These are phyloP conservation scores for Coniochaeta sp. DNA, from an alignment of 2,329 filamentous ascomycete genomes.

Conservation along the genomic window DNA sequence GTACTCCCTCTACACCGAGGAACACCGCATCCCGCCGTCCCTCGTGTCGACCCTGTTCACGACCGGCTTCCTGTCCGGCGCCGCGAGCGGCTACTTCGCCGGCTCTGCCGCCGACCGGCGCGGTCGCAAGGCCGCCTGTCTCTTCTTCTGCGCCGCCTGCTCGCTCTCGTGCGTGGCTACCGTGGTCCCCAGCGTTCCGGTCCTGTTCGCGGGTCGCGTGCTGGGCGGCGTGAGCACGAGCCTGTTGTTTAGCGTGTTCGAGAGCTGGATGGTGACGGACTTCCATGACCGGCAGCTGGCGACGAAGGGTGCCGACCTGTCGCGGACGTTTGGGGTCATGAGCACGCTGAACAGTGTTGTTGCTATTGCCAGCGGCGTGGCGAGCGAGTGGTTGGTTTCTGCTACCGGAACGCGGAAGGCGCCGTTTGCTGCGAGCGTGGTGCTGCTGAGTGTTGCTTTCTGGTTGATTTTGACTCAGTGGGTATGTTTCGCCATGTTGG, in stretches of 20 bases:
- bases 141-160: slow-evolving; percentile 46
- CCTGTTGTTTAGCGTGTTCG: slow-evolving; percentile 50
- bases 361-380: slow-evolving; percentile 45
- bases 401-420: slow-evolving; percentile 38
- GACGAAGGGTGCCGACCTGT: slow-evolving; percentile 33
- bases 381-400: slow-evolving; percentile 43
- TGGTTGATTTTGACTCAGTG: slow-evolving; percentile 21
- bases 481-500: slow-evolving; percentile 25
- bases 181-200: slow-evolving; percentile 28
- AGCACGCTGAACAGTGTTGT: slow-evolving; percentile 46
- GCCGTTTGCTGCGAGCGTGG: slow-evolving; percentile 41
- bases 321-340: slow-evolving; percentile 44
- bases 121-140: slow-evolving; percentile 42
- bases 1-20: slow-evolving; percentile 44
- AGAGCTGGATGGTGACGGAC: slow-evolving; percentile 54
- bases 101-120: slow-evolving; percentile 32
- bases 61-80: slow-evolving; percentile 41
- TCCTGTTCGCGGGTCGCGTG: slow-evolving; percentile 45
- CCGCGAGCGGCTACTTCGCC: slow-evolving; percentile 33
- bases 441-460: slow-evolving; percentile 22
- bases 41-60: slow-evolving; percentile 37
- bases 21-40: slow-evolving; percentile 35
- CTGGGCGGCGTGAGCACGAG: slow-evolving; percentile 49
- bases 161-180: slow-evolving; percentile 44
- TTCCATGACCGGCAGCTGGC: slow-evolving; percentile 38